Evolutionary conservation across 1,284 basidiomycete species (phyloP), one percentile per base, ranked within the genome.

Genomic region (Heterobasidion annosum): DNA sequence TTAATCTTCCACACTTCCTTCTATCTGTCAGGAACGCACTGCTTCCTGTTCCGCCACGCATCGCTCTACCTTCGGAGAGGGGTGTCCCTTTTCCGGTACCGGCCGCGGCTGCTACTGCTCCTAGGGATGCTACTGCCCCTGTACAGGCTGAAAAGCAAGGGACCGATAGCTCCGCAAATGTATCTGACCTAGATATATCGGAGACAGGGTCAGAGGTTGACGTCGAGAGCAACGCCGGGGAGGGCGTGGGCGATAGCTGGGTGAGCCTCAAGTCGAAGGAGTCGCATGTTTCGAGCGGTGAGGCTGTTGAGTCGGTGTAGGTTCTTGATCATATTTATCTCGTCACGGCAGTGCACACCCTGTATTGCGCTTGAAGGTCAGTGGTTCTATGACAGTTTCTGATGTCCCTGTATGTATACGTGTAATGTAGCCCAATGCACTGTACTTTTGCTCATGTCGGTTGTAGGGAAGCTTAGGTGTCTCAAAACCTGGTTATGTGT

Each of bases 1-100:
- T 91, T 51, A 80, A 72, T 62, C 69, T 91, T 42, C 88, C 88
- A 3, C 77, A 85, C 58, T 63, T 81, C 61, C 69, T 91, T 51
- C 73, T 86, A 46, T 75, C 75, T 37, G 62, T 84, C 53, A 78
- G 85, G 46, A 85, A 85, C 62, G 71, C 75, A 6, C 70, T 88
- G 44, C 63, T 82, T 19, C 79, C 79, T 4, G 61, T 71, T 7
- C 73, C 77, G 43, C 76, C 78, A 8, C 76, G 70, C 58, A 59
- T 68, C 44, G 47, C 61, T 9, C 10, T 47, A 16, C 46, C 59
- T 19, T 59, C 62, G 2, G 13, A 34, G 43, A 15, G 34, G 25
- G 35, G 34, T 18, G 54, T 50, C 40, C 53, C 61, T n/a, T 52
- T 54, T 1, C 51, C 58, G 3, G 52, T 56, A 8, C 53, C 61